These are phyloP conservation scores for Starmera caribaea DNA, from an alignment of 805 yeast species.

Conservation along the genomic window DNA sequence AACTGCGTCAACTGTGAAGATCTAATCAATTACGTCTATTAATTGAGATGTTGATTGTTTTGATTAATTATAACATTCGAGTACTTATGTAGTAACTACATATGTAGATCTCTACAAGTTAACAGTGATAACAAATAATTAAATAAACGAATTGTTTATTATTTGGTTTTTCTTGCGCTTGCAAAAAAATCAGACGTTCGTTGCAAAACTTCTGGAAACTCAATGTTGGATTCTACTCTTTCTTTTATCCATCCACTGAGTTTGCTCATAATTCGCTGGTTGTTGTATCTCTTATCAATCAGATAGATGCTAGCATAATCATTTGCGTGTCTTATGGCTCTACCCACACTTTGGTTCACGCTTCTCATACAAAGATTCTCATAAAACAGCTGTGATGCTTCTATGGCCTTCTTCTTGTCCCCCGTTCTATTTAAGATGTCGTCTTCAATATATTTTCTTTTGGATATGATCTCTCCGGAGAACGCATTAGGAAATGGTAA, in stretches of 20 bases:
- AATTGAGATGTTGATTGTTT: too few species aligned
- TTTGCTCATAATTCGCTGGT: conserved; percentile 39
- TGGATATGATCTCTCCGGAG: conserved; percentile 75
- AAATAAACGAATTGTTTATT: not conserved
- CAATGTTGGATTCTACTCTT: conserved; percentile 20
- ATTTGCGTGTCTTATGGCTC: conserved; percentile 75
- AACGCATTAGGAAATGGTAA: conserved; percentile 81
- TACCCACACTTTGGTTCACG: conserved; percentile 85
- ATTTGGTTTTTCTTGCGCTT: not conserved
- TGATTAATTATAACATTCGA: too few species aligned
- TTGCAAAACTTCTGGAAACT: conserved; percentile 10
- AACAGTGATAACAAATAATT: too few species aligned
- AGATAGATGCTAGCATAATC: conserved; percentile 75
- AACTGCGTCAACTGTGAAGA: too few species aligned
- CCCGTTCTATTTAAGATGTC: conserved; percentile 40
- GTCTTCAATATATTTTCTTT: conserved; percentile 51
- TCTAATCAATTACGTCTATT: too few species aligned
- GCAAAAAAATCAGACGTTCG: conserved; percentile 14
- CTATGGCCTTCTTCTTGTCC: conserved; percentile 33
- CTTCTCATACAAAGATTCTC: conserved; percentile 87
- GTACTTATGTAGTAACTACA: too few species aligned
- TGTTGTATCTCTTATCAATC: conserved; percentile 53
- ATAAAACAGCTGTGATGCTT: conserved; percentile 46
- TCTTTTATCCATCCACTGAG: conserved; percentile 67
- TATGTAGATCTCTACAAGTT: too few species aligned